Base-by-base conservation (phyloP, 2,329 filamentous ascomycete species). In the Xylariales sp. region DNA sequence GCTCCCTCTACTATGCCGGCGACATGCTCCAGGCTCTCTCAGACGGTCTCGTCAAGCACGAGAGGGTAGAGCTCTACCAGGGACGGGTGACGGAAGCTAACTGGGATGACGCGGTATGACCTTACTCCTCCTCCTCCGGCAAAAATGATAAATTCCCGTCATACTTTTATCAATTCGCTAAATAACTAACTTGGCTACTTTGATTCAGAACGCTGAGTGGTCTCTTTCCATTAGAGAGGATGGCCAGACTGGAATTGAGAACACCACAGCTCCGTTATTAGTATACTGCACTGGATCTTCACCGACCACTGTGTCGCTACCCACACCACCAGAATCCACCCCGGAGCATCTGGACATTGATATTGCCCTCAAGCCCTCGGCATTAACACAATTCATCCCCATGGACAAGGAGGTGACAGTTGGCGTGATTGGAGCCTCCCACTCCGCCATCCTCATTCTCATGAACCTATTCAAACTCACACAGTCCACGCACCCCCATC, bases 361-460 rank as follows among this genome's bases (percentile, higher is more conserved):
- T 50, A 55, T 61, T 6, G 74, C 72, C 4, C 65, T 83, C 7
- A 71, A 71, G 15, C 78, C 78, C 5, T 68, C 68, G 2, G 49
- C 62, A 3, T 63, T 81, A 12, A 48, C 62, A 5, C 52, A 59
- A 6, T 45, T 54, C 14, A 56, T 76, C 7, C 60, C 61, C 8
- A 44, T 52, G 5, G 6, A n/a, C 21, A 24, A 11, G 6, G 51
- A 63, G 18, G 44, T 45, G 11, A 47, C 57, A 6, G 56, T 83
- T n/a, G 76, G 66, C 11, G 74, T 83, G 6, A 64, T 83, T 11
- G 78, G 78, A 21, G 76, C 76, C 29, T 81, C 77, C 2, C 78
- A 83, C 56, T 78, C 73, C 29, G 78, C 78, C 13, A 75, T 83
- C 33, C 65, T 83, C 8, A 76, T 79, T 15, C 67, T 83, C 11